Base-by-base conservation (phyloP, 2,329 filamentous ascomycete genomes). In the Neobulgaria alba region DNA sequence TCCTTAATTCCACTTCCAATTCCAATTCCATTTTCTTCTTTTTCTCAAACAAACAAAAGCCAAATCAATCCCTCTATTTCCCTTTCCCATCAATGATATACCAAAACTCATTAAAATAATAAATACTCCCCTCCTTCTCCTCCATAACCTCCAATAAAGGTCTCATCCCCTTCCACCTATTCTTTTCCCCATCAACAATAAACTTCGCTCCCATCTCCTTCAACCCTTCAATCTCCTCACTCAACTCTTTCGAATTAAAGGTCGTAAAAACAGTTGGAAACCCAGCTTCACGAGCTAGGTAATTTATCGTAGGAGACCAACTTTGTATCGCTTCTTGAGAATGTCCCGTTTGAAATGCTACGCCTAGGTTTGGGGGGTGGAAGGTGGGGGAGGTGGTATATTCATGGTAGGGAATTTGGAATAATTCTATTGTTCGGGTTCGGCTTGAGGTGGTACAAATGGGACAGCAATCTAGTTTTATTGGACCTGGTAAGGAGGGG, bases 181-280 rank as follows among this genome's bases (percentile, higher is more conserved):
- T 50, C 17, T 32, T 41, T 33, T 47, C 38, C 10, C 45, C 47
- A 1, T 39, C 23, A 5, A 39, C 38, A 12, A 50, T 2, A 14
- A 48, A 48, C 7, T 29, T 32, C 3, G 38, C 41, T 4, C 45
- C 47, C 3, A 42, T 12, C 5, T 20, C 23, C n/a, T 26, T 30
- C 9, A 50, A 33, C 3, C 42, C 29, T 17, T 34, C 33, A 8
- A 32, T 39, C 36, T 49, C 48, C 29, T 48, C 44, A 20, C 5
- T 16, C 48, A 50, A 44, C 37, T 51, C 46, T 7, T 37, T 38
- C 18, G 46, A 41, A 35, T 49, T 51, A 29, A 32, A 51, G 5
- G 36, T 38, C 12, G 50, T 53, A 15, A 51, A 51, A 16, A 53
- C 5, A 2, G 44, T 53, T 12, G 44, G 39, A 36, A 41, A 33